A percentile compares a stretch with the other conserved stretches of the same genome.
Conservation (phyloP, 441 rosid genomes). For the Corymbia citriodora region DNA sequence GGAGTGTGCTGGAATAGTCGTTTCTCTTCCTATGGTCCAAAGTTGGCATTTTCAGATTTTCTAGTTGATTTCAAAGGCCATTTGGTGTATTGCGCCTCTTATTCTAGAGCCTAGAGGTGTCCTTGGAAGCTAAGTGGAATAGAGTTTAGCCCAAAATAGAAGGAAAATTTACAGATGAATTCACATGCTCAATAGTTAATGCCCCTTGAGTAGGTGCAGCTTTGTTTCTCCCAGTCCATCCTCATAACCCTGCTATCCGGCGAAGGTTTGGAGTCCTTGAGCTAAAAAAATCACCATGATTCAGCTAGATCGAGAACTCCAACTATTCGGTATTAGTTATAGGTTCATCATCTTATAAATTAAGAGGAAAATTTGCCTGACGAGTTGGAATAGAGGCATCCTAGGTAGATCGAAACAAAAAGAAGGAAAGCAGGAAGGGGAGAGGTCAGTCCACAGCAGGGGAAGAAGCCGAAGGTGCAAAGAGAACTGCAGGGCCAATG, state of each 20-base stretch:
- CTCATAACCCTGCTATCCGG: neutral
- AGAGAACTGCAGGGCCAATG: neutral
- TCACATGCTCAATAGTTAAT: neutral
- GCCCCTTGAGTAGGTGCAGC: neutral
- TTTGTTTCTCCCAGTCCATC: neutral
- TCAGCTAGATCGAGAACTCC: neutral
- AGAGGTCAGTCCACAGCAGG: neutral
- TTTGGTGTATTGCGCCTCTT: neutral
- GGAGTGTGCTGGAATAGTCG: neutral
- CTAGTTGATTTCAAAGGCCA: neutral
- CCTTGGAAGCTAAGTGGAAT: neutral
- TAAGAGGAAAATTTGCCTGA: neutral
- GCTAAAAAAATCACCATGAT: neutral
- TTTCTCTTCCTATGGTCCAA: neutral
- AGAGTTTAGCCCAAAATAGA: neutral
- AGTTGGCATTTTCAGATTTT: neutral
- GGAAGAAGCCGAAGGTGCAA: neutral
- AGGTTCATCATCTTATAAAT: neutral
- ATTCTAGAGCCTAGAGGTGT: neutral
- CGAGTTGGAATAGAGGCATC: neutral
- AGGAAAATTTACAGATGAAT: neutral
- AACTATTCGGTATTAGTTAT: neutral
- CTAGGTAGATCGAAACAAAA: neutral
- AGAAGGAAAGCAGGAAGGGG: neutral
- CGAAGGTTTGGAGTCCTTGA: neutral